Evolutionary conservation across 2,329 filamentous ascomycete species (phyloP).

Genomic region (Didymella exigua): DNA sequence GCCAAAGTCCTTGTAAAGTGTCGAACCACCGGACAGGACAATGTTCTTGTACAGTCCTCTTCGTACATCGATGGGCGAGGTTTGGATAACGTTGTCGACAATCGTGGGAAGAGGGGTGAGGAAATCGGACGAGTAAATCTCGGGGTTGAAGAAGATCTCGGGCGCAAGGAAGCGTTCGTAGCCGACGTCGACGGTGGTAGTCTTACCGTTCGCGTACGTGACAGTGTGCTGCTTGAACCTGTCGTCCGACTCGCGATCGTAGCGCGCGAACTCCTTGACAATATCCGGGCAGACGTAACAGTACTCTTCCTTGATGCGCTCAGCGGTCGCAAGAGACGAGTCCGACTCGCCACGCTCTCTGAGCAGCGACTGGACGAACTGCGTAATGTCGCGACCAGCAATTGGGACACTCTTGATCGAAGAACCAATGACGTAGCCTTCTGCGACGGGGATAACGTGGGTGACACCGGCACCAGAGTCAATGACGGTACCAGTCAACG

Average conservation of each 20-base stretch:
- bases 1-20: constrained; percentile 98
- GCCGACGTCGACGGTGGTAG: constrained; percentile 86
- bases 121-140: constrained; percentile 99
- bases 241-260: constrained; percentile 84
- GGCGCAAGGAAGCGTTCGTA: constrained; percentile 98
- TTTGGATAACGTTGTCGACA: constrained; percentile 96
- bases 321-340: constrained; percentile 94
- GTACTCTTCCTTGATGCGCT: constrained; percentile 98
- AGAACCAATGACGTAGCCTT: constrained; percentile 98
- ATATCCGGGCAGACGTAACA: constrained; percentile 99
- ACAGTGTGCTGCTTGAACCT: constrained; percentile 91
- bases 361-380: constrained; percentile 95
- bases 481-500: constrained; percentile 95
- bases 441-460: constrained; percentile 97
- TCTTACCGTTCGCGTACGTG: constrained; percentile 81
- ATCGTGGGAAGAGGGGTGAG: constrained; percentile 91
- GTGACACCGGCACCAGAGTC: constrained; percentile 99
- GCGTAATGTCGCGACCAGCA: constrained; percentile 96
- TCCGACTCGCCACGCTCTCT: constrained; percentile 96
- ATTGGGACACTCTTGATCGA: constrained; percentile 99
- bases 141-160: constrained; percentile 99
- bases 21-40: constrained; percentile 94
- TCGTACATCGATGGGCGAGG: constrained; percentile 95
- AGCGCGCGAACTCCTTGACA: constrained; percentile 95
- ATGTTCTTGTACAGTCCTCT: constrained; percentile 99